phyloP scores from a whole-genome alignment of 129 eudicot species.

The Kitagawia praeruptora region DNA sequence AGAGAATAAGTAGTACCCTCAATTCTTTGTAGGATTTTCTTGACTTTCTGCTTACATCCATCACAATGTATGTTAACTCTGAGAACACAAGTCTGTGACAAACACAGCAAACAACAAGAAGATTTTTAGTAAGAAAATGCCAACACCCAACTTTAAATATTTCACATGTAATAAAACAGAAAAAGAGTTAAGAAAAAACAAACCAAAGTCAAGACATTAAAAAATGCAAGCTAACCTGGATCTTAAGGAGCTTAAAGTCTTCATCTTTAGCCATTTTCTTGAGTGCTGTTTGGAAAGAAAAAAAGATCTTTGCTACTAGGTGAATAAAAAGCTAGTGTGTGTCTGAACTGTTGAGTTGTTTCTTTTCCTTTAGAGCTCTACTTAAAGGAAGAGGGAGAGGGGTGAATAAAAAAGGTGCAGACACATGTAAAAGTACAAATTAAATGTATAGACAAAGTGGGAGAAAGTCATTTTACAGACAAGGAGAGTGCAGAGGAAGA shows the following conservation, averaged over 20 bases:
- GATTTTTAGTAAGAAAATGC: conserved; percentile 5
- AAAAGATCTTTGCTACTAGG: conserved; percentile 6
- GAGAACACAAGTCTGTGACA: conserved; percentile 35
- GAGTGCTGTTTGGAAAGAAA: conserved; percentile 25
- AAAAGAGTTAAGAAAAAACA: neutral
- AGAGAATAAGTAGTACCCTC: conserved; percentile 11
- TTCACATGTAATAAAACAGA: neutral
- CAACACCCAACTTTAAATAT: conserved; percentile 1
- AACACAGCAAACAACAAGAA: conserved; percentile 11
- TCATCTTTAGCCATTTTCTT: conserved; percentile 80
- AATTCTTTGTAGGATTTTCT: conserved; percentile 39
- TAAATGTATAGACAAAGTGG: conserved; percentile 12
- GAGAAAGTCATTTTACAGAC: neutral
- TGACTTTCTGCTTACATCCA: conserved; percentile 47
- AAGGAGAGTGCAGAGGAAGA: conserved; percentile 3
- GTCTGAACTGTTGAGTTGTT: neutral
- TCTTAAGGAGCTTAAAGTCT: conserved; percentile 92
- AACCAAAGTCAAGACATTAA: neutral
- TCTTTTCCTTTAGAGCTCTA: neutral
- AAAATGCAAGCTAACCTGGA: conserved; percentile 49
- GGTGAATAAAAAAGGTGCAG: conserved; percentile 15
- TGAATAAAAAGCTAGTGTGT: conserved; percentile 16
- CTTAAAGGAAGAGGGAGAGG: neutral
- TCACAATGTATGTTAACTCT: conserved; percentile 45
- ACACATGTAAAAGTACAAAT: neutral